Evolutionary conservation across 768 basidiomycete species (phyloP).

Genomic region (Trametopsis cervina): DNA sequence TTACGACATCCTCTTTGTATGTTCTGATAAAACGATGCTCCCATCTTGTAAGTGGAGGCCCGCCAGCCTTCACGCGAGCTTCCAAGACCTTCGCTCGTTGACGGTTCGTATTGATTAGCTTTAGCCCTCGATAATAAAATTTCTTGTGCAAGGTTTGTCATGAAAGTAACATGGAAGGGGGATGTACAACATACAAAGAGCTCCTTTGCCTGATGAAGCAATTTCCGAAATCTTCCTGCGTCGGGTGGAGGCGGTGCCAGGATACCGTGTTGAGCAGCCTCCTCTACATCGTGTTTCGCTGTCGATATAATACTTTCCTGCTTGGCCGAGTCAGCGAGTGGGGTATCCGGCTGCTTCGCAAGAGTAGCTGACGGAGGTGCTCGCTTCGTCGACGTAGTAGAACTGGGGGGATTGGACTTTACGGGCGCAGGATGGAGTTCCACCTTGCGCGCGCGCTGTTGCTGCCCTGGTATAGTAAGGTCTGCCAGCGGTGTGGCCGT

Average conservation of each 20-base stretch:
- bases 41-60: conserved; percentile 53
- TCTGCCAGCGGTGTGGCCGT: conserved; percentile 16
- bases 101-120: conserved; percentile 60
- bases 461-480: conserved; percentile 10
- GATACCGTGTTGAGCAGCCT: conserved; percentile 64
- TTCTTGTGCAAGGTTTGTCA: conserved; percentile 32
- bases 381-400: conserved; percentile 10
- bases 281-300: conserved; percentile 53
- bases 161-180: conserved; percentile 22
- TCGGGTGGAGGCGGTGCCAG: conserved; percentile 56
- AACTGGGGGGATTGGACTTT: conserved; percentile 29
- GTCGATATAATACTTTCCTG: conserved; percentile 35
- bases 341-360: conserved; percentile 13
- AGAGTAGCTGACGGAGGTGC: too few relatives aligned
- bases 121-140: conserved; percentile 79
- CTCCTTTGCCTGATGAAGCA: conserved; percentile 41
- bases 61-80: conserved; percentile 51
- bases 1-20: conserved; percentile 61
- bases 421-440: conserved; percentile 62
- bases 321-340: conserved; percentile 11
- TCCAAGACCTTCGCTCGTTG: conserved; percentile 47
- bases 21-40: conserved; percentile 65
- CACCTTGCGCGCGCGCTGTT: conserved; percentile 35
- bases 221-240: conserved; percentile 49
- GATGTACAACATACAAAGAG: conserved; percentile 31